Evolutionary conservation across 306 rosid species (phyloP).

Genomic region (Hippophae tibetana): DNA sequence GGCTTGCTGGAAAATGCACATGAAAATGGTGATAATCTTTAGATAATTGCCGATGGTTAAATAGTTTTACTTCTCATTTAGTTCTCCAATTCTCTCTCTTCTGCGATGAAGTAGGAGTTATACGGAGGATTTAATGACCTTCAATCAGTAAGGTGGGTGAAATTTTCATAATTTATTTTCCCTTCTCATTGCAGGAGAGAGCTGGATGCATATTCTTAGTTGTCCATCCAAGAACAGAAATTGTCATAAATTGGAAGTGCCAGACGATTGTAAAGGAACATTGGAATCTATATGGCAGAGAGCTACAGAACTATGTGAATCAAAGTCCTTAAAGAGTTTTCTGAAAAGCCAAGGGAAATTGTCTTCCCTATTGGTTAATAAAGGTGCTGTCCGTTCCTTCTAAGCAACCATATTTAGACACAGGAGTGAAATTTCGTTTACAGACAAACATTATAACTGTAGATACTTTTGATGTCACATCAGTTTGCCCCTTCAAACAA

Average conservation of each 20-base stretch:
- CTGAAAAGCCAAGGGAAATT: slow-evolving; percentile 67
- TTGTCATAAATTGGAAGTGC: slow-evolving; percentile 28
- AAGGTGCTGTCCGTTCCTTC: slow-evolving; percentile 18
- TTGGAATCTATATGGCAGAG: slow-evolving; percentile 68
- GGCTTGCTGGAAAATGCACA: slow-evolving; percentile 27
- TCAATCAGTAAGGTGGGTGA: slow-evolving; percentile 1
- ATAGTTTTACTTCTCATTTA: not conserved
- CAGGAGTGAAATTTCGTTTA: too few relatives aligned
- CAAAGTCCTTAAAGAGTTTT: slow-evolving; percentile 51
- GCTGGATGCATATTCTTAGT: slow-evolving; percentile 29
- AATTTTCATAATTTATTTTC: slow-evolving; percentile 16
- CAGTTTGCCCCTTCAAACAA: not conserved
- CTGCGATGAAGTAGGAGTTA: too few relatives aligned
- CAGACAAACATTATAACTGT: too few relatives aligned
- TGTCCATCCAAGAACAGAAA: slow-evolving; percentile 22
- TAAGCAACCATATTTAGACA: not conserved
- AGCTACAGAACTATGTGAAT: slow-evolving; percentile 54
- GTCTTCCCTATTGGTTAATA: slow-evolving; percentile 47
- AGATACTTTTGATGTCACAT: too few relatives aligned
- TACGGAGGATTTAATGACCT: not conserved
- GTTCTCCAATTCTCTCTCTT: not conserved
- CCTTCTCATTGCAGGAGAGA: slow-evolving; percentile 20
- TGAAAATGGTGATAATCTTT: not conserved
- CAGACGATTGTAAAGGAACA: slow-evolving; percentile 45
- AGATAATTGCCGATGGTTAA: not conserved